Evolutionary conservation across 345 rosid genomes (phyloP).

Genomic region (Eucalyptus grandis): DNA sequence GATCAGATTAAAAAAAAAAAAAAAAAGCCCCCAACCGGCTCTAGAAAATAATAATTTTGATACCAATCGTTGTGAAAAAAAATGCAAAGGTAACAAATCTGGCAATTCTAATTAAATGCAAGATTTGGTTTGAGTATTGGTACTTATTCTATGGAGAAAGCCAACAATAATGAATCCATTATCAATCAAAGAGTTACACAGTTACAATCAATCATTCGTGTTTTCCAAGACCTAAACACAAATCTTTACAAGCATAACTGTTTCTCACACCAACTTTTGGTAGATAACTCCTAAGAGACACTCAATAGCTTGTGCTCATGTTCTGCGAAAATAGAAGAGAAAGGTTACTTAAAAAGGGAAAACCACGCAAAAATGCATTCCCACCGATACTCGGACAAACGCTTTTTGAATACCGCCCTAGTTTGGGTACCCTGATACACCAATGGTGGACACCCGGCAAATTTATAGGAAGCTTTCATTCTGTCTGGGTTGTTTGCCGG

Average conservation of each 20-base stretch:
- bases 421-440: background rate
- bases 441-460: background rate
- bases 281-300: background rate
- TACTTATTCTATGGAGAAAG: background rate
- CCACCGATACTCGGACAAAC: background rate
- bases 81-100: background rate
- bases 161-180: background rate
- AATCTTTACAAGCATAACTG: background rate
- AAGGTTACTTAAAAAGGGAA: background rate
- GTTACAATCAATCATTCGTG: background rate
- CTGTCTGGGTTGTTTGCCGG: background rate
- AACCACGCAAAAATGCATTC: background rate
- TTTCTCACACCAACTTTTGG: background rate
- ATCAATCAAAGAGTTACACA: background rate
- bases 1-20: background rate
- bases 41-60: background rate
- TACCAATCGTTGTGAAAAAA: background rate
- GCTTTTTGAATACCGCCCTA: background rate
- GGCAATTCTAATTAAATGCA: background rate
- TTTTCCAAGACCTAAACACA: background rate
- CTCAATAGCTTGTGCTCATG: background rate
- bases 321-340: background rate
- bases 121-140: fast-evolving
- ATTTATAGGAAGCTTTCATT: background rate
- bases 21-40: background rate